phyloP scores from a whole-genome alignment of 768 basidiomycete genomes.

The Suillus bovinus region DNA sequence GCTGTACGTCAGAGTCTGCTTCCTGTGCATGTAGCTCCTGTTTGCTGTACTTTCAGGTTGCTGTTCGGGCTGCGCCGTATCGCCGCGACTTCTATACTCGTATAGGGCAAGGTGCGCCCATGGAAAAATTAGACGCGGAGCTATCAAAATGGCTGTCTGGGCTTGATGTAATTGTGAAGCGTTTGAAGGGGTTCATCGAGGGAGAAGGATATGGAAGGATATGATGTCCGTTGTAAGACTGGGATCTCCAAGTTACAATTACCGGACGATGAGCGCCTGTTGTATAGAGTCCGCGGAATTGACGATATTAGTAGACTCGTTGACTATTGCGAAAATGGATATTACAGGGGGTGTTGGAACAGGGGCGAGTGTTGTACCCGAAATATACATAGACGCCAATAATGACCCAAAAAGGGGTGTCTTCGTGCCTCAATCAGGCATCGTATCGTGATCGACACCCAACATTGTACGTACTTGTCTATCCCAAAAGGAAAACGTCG shows the following conservation, averaged over 20 bases:
- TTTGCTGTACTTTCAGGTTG: slow-evolving; percentile 40
- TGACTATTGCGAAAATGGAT: too few relatives aligned
- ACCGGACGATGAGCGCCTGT: too few relatives aligned
- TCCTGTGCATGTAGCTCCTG: slow-evolving; percentile 1
- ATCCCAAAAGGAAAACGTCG: slow-evolving; percentile 54
- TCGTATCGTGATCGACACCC: slow-evolving; percentile 33
- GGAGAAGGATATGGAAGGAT: slow-evolving; percentile 60
- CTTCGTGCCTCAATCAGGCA: slow-evolving; percentile 28
- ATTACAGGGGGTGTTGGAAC: background rate
- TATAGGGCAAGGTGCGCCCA: slow-evolving; percentile 62
- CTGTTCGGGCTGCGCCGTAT: slow-evolving; percentile 61
- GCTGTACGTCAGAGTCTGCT: slow-evolving; percentile 24
- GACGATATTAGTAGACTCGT: too few relatives aligned
- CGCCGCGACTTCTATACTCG: slow-evolving; percentile 63
- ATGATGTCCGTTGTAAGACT: too few relatives aligned
- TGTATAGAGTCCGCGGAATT: too few relatives aligned
- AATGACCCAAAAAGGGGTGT: slow-evolving; percentile 5
- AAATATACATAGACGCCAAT: slow-evolving; percentile 10
- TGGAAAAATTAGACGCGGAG: slow-evolving; percentile 58
- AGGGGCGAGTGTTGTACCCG: slow-evolving; percentile 1
- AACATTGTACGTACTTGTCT: slow-evolving; percentile 24
- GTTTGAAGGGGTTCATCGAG: slow-evolving; percentile 54
- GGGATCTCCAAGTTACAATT: too few relatives aligned
- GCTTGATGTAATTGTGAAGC: slow-evolving; percentile 54
- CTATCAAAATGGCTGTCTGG: slow-evolving; percentile 62